Evolutionary conservation across 1,139 yeast genomes (phyloP).

Genomic region (Pichia sp.): DNA sequence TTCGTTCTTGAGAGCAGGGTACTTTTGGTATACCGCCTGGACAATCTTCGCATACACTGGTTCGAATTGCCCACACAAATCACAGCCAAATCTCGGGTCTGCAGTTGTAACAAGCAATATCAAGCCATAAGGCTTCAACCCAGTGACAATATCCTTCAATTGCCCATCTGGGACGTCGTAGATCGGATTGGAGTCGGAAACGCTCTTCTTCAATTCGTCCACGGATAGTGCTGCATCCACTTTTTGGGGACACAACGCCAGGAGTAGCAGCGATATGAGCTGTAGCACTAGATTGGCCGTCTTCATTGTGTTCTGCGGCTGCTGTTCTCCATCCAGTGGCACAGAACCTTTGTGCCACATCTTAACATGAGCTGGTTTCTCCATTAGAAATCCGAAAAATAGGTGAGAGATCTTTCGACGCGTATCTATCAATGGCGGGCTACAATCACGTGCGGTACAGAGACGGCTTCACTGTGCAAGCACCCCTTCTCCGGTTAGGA

Average conservation of each 20-base stretch:
- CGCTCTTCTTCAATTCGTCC: slow-evolving; percentile 12
- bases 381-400: too few relatives aligned
- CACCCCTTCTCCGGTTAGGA: too few relatives aligned
- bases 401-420: too few relatives aligned
- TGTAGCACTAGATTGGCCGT: neutral
- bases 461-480: too few relatives aligned
- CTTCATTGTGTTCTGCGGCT: neutral
- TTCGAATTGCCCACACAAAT: slow-evolving; percentile 39
- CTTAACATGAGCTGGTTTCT: too few relatives aligned
- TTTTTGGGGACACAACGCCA: neutral
- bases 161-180: slow-evolving; percentile 17
- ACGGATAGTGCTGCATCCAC: slow-evolving; percentile 3
- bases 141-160: slow-evolving; percentile 26
- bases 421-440: too few relatives aligned
- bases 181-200: slow-evolving; percentile 14
- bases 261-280: neutral
- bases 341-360: neutral
- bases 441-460: too few relatives aligned
- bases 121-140: slow-evolving; percentile 40
- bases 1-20: slow-evolving; percentile 35
- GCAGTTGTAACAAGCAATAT: slow-evolving; percentile 45
- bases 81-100: slow-evolving; percentile 37
- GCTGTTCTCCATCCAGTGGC: neutral
- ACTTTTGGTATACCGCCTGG: slow-evolving; percentile 41
- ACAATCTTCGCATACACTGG: slow-evolving; percentile 41